Percentiles rank a stretch among this genome's conserved stretches.
Conservation (phyloP, 1,284 basidiomycete species). For the Ceraceosorus bombacis region DNA sequence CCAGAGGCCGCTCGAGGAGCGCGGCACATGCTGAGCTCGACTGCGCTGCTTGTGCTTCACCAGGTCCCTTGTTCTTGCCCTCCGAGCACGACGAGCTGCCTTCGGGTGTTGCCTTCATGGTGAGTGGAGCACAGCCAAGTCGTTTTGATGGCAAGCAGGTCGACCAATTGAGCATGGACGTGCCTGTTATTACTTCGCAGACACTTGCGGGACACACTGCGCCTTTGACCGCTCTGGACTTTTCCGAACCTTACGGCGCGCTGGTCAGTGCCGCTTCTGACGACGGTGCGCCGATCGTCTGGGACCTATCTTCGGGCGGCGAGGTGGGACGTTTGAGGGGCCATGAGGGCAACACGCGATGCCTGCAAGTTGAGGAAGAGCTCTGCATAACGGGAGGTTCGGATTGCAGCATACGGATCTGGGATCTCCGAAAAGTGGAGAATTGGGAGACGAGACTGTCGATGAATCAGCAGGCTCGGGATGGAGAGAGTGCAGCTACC, state of each 20-base stretch:
- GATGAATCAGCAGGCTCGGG: constrained; percentile 27
- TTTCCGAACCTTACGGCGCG: constrained; percentile 91
- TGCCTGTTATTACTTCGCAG: no score
- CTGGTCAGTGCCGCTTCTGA: constrained; percentile 68
- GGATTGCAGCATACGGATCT: constrained; percentile 63
- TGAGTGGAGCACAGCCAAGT: no score
- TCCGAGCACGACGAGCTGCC: constrained; percentile 96
- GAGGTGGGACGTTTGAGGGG: constrained; percentile 43
- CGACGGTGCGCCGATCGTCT: constrained; percentile 60
- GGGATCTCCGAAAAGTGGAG: constrained; percentile 44
- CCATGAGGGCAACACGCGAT: constrained; percentile 59
- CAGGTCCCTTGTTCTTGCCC: constrained; percentile 76
- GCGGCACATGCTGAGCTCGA: constrained; percentile 12
- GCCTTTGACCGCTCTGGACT: constrained; percentile 81
- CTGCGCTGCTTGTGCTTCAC: constrained; percentile 29
- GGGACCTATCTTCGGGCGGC: constrained; percentile 67
- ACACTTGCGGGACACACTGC: constrained; percentile 71
- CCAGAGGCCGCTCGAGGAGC: constrained; percentile 17
- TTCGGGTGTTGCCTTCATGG: constrained; percentile 88
- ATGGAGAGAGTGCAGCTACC: constrained; percentile 12
- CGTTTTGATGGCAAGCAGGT: no score
- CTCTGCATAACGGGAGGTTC: constrained; percentile 83
- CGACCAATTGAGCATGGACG: no score
- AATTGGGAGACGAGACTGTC: constrained; percentile 34
- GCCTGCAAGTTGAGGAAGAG: constrained; percentile 84